These are phyloP conservation scores for Fraxinus nigra DNA, from an alignment of 305 asterid genomes.

Conservation along the genomic window DNA sequence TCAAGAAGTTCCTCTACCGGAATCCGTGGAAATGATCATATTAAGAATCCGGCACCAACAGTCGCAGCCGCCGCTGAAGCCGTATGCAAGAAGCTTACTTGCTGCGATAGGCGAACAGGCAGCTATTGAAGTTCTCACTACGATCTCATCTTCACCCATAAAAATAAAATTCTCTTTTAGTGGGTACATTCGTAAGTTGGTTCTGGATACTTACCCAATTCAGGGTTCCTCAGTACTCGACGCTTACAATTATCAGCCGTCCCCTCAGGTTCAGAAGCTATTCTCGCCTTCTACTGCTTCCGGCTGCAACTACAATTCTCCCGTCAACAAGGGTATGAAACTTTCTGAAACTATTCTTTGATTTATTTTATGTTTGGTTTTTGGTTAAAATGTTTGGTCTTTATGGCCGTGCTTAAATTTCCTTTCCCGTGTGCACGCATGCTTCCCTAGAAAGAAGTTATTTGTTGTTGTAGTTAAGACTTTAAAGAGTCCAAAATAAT, in stretches of 20 bases:
- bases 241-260: background rate
- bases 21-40: background rate
- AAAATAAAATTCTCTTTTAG: background rate
- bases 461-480: no score
- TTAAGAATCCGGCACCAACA: background rate
- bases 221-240: background rate
- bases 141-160: background rate
- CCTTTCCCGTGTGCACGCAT: background rate
- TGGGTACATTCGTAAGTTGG: conserved; percentile 2
- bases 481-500: no score
- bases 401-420: background rate
- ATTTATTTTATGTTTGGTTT: background rate
- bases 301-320: background rate
- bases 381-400: background rate
- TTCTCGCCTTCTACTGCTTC: background rate
- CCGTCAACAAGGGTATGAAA: background rate
- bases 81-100: background rate
- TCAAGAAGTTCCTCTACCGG: background rate
- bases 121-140: background rate
- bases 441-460: background rate
- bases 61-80: background rate
- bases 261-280: background rate
- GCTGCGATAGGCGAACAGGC: background rate
- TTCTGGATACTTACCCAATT: background rate
- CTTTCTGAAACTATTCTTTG: background rate